These are phyloP conservation scores for Tulasnella sp. DNA, from an alignment of 768 basidiomycete species.

Conservation along the genomic window DNA sequence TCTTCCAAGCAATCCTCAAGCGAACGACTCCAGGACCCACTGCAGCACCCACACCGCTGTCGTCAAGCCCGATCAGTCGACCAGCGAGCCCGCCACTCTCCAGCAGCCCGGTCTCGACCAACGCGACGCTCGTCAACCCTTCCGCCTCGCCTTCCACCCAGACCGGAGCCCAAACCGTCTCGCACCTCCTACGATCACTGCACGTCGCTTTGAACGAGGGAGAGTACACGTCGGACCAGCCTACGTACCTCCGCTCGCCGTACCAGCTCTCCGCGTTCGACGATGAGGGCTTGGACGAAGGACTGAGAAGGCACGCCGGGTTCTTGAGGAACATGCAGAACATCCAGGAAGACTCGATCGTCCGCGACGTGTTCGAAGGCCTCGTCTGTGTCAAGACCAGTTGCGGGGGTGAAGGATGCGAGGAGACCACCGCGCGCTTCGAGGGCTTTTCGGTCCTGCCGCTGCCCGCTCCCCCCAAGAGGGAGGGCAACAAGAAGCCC, in stretches of 20 bases:
- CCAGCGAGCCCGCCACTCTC: not conserved
- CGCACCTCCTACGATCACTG: slow-evolving; percentile 17
- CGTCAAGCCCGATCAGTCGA: not conserved
- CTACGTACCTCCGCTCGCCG: slow-evolving; percentile 20
- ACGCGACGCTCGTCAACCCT: not conserved
- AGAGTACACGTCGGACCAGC: slow-evolving; percentile 18
- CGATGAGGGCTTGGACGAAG: slow-evolving; percentile 4
- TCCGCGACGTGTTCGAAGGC: slow-evolving; percentile 25
- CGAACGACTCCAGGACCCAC: not conserved
- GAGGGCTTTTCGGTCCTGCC: slow-evolving; percentile 18
- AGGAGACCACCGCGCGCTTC: slow-evolving; percentile 21
- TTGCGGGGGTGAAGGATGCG: not conserved
- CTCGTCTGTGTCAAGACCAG: not conserved
- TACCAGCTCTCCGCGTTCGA: not conserved
- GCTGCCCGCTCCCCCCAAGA: slow-evolving; percentile 1
- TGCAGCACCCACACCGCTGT: not conserved
- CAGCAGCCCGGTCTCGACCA: not conserved
- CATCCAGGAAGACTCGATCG: slow-evolving; percentile 28
- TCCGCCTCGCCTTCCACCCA: not conserved
- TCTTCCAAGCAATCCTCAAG: slow-evolving; percentile 20
- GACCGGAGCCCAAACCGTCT: not conserved
- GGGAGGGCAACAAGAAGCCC: not conserved
- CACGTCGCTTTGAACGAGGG: slow-evolving; percentile 28
- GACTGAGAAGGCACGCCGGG: not conserved
- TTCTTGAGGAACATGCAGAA: slow-evolving; percentile 24